Evolutionary conservation across 306 rosid genomes (phyloP), one percentile per base, ranked within the genome.

Genomic region (Fragaria vesca): DNA sequence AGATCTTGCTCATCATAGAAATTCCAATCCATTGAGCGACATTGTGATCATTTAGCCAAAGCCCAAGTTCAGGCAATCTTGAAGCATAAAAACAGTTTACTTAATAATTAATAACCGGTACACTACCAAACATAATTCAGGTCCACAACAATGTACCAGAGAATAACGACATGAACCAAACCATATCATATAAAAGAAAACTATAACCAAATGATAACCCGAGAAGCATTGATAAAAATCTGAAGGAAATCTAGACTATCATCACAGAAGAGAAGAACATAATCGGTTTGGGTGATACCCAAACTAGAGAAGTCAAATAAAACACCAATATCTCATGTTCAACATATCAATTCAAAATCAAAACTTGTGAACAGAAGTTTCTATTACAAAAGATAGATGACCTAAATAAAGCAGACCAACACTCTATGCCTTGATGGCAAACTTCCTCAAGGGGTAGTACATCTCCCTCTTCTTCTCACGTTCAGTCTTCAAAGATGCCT

Each of bases 401-500:
- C 30, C 81, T 42, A 84, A 50, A 26, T 36, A 65, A 70, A 74
- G 43, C 6, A 36, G 15, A 5, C 51, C 58, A 61, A 67, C 30
- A 62, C 58, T 87, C 86, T 93, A 93, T 71, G 91, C 96, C 88
- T 93, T 93, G 79, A 93, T 93, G 5, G 98, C 98, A 71, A 86
- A 91, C 88, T 93, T 93, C 82, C 98, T 91, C 82, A 84, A 11
- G 2, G 97, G 98, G 80, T 83, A 93, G 77, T 93, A 91, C 83
- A 82, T 61, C 80, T 91, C 93, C 76, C 76, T 91, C 91, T 91
- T 93, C 90, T 91, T 93, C 87, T 87, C 88, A 5, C 97, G 77
- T 45, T 93, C 92, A 3, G 98, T 93, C 89, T 90, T 91, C 87
- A 91, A 76, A 30, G 98, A 93, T 3, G 81, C 87, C 98, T 93